These are phyloP conservation scores for Curvularia verruculosa DNA, from an alignment of 2,329 filamentous ascomycete species.

Conservation along the genomic window DNA sequence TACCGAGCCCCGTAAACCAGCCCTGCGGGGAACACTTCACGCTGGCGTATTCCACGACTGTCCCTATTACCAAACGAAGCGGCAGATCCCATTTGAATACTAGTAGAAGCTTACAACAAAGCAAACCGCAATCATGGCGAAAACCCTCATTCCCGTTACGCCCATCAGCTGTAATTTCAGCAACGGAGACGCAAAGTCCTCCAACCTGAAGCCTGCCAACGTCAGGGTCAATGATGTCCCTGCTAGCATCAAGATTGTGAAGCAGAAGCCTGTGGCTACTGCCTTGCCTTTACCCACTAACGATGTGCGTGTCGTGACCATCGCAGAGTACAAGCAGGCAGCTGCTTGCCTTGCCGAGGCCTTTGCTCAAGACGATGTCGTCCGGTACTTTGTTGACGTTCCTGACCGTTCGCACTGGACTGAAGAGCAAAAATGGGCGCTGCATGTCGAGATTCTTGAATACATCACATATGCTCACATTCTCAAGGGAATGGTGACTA, in stretches of 20 bases:
- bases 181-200: slow-evolving; percentile 41
- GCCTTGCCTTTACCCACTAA: slow-evolving; percentile 43
- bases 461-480: slow-evolving; percentile 79
- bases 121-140: slow-evolving; percentile 56
- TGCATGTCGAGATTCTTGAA: slow-evolving; percentile 78
- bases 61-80: slow-evolving; percentile 53
- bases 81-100: slow-evolving; percentile 57
- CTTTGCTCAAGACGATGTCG: slow-evolving; percentile 76
- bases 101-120: slow-evolving; percentile 45
- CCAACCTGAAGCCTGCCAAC: slow-evolving; percentile 48
- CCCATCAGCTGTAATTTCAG: slow-evolving; percentile 38
- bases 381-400: slow-evolving; percentile 75
- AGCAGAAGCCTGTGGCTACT: slow-evolving; percentile 32
- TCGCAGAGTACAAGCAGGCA: slow-evolving; percentile 73
- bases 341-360: slow-evolving; percentile 75
- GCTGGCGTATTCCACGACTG: slow-evolving; percentile 49
- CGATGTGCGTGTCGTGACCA: slow-evolving; percentile 67
- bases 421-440: slow-evolving; percentile 72
- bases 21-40: slow-evolving; percentile 42
- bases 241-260: slow-evolving; percentile 38
- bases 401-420: slow-evolving; percentile 69
- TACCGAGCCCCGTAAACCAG: slow-evolving; percentile 26
- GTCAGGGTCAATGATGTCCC: slow-evolving; percentile 39
- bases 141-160: slow-evolving; percentile 41
- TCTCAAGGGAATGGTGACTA: slow-evolving; percentile 74